phyloP scores from a whole-genome alignment of 352 stramenopile species.

The Saprolegnia diclina region DNA sequence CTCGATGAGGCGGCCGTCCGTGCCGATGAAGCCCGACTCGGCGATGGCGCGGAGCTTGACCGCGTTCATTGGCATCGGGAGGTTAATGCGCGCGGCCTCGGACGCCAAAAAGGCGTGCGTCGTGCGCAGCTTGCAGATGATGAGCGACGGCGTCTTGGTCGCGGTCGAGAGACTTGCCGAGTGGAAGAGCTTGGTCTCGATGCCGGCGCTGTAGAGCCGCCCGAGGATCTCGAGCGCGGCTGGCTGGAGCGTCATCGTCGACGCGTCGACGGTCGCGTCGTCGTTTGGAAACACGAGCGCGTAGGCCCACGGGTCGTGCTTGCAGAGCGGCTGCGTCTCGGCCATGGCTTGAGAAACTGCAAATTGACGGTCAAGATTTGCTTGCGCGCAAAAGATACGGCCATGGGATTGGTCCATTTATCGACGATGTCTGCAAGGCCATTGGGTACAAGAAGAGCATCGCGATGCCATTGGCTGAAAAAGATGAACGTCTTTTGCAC shows the following conservation, averaged over 20 bases:
- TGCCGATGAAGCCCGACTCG: conserved; percentile 53
- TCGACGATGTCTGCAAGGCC: too few species aligned
- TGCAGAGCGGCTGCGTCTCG: not conserved
- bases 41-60: conserved; percentile 50
- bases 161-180: conserved; percentile 33
- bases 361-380: too few species aligned
- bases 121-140: conserved; percentile 78
- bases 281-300: conserved; percentile 80
- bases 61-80: conserved; percentile 65
- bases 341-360: not conserved
- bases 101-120: conserved; percentile 56
- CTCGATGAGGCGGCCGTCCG: conserved; percentile 43
- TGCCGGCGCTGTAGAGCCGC: conserved; percentile 45
- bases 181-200: conserved; percentile 69
- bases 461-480: not conserved
- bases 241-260: not conserved
- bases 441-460: not conserved
- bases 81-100: conserved; percentile 56
- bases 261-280: conserved; percentile 25
- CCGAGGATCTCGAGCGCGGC: conserved; percentile 43
- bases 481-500: not conserved
- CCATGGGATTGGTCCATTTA: too few species aligned
- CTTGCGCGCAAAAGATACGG: too few species aligned
- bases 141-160: conserved; percentile 36
- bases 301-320: conserved; percentile 57